Conservation (phyloP, 2,329 filamentous ascomycete species). For the Talaromyces rugulosus region DNA sequence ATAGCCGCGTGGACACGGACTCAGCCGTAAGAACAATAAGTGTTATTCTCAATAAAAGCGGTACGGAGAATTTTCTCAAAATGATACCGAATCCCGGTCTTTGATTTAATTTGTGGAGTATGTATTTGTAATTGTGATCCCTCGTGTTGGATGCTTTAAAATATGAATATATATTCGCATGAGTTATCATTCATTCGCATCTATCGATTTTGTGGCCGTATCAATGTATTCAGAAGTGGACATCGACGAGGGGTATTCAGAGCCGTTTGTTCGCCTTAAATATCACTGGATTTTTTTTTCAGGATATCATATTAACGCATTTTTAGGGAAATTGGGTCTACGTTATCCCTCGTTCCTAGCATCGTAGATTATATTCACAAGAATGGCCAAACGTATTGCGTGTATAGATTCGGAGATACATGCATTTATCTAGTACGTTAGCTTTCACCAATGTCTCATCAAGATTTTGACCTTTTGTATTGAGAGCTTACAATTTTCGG, state of each 20-base stretch:
- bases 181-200: background rate
- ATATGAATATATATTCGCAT: background rate
- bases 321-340: conserved; percentile 11
- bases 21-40: background rate
- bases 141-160: background rate
- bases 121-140: background rate
- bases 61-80: background rate
- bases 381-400: conserved; percentile 21
- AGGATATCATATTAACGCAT: background rate
- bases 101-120: background rate
- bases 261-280: background rate
- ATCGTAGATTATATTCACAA: conserved; percentile 18
- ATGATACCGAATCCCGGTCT: background rate
- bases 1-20: background rate
- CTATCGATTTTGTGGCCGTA: background rate
- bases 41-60: background rate
- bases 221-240: background rate
- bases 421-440: background rate
- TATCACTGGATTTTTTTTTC: background rate
- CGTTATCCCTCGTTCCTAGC: conserved; percentile 19
- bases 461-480: background rate
- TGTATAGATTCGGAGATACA: conserved; percentile 16
- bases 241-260: conserved; percentile 11
- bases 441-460: background rate
- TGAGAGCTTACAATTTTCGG: conserved; percentile 1